Evolutionary conservation across 2,329 filamentous ascomycete genomes (phyloP).

Genomic region (Beauveria rudraprayagi): DNA sequence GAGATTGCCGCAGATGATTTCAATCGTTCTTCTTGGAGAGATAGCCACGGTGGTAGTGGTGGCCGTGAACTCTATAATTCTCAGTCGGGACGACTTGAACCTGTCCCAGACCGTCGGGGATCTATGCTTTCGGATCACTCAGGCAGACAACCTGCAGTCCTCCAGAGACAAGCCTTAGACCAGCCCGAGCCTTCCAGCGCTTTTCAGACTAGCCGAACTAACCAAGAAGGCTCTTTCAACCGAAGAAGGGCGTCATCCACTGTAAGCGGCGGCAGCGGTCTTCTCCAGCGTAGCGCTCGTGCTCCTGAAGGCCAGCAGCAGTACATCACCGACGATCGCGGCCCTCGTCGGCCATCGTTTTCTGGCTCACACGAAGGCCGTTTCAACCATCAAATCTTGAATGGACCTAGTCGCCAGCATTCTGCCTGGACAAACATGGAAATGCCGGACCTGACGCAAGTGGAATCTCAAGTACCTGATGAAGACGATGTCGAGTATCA

Average conservation of each 20-base stretch:
- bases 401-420: constrained; percentile 21
- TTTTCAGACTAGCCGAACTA: constrained; percentile 70
- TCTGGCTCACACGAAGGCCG: constrained; percentile 43
- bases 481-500: constrained; percentile 50
- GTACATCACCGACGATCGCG: constrained; percentile 33
- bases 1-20: constrained; percentile 95
- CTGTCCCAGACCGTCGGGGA: constrained; percentile 69
- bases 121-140: constrained; percentile 59
- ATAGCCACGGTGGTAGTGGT: constrained; percentile 48
- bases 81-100: constrained; percentile 89
- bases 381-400: constrained; percentile 32
- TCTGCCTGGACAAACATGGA: constrained; percentile 22
- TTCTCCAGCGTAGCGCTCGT: constrained; percentile 49
- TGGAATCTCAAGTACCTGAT: constrained; percentile 22
- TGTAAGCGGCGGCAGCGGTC: constrained; percentile 77
- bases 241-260: constrained; percentile 83
- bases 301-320: constrained; percentile 32
- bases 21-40: constrained; percentile 72
- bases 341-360: constrained; percentile 40
- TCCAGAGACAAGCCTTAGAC: constrained; percentile 64
- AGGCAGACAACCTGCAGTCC: constrained; percentile 64
- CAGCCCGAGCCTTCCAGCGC: constrained; percentile 74
- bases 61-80: constrained; percentile 85
- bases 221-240: constrained; percentile 59
- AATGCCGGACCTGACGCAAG: constrained; percentile 10